These are phyloP conservation scores for Trichoderma simmonsii DNA, from an alignment of 2,329 filamentous ascomycete species.

Conservation along the genomic window DNA sequence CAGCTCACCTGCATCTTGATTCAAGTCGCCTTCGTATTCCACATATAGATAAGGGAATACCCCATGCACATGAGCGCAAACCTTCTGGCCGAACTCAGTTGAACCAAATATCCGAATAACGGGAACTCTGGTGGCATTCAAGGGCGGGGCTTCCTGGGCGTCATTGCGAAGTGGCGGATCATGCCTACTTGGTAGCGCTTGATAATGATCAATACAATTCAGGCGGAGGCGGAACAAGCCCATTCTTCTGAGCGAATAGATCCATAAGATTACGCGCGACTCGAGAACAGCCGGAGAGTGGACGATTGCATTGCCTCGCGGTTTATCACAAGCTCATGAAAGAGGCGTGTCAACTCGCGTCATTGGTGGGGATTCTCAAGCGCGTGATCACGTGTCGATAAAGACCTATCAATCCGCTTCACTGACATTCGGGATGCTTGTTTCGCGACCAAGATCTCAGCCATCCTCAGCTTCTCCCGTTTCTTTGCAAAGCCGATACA, in stretches of 20 bases:
- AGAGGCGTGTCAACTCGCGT: slow-evolving; percentile 12
- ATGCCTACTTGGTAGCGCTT: slow-evolving; percentile 71
- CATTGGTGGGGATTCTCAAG: background rate
- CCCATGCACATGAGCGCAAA: slow-evolving; percentile 93
- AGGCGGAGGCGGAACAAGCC: slow-evolving; percentile 84
- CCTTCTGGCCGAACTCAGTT: slow-evolving; percentile 91
- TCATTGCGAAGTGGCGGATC: slow-evolving; percentile 75
- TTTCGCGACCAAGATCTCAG: background rate
- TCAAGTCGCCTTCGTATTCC: slow-evolving; percentile 71
- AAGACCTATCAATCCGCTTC: background rate
- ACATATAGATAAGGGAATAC: slow-evolving; percentile 95
- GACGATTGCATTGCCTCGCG: background rate
- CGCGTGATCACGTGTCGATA: slow-evolving; percentile 32
- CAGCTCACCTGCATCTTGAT: slow-evolving; percentile 61
- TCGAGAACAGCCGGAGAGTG: background rate
- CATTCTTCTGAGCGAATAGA: slow-evolving; percentile 29
- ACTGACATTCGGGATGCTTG: background rate
- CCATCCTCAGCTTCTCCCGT: background rate
- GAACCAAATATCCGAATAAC: slow-evolving; percentile 88
- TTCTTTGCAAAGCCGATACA: background rate
- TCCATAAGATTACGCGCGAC: slow-evolving; percentile 21
- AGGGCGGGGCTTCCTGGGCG: slow-evolving; percentile 54
- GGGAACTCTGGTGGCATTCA: slow-evolving; percentile 70
- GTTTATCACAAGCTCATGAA: background rate
- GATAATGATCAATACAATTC: slow-evolving; percentile 96